These are phyloP conservation scores for Dryadomyces sulphureus DNA, from an alignment of 2,329 filamentous ascomycete genomes.

Conservation along the genomic window DNA sequence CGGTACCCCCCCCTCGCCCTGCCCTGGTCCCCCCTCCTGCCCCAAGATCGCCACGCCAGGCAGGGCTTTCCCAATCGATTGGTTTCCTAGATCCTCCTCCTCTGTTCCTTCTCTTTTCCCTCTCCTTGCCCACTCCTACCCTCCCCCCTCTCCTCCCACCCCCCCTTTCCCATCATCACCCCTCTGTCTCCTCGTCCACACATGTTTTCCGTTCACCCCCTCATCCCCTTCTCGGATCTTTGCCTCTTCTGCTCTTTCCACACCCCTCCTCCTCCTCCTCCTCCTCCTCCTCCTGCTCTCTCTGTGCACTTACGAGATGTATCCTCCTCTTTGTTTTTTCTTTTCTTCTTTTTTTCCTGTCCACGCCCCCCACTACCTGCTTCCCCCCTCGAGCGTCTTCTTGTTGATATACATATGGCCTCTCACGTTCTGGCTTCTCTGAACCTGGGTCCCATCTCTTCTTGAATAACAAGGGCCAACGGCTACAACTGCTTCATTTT, in stretches of 20 bases:
- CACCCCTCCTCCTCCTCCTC: no score
- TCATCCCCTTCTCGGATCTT: no score
- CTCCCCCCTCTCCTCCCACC: no score
- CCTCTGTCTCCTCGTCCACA: no score
- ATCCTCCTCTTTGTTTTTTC: constrained; percentile 1
- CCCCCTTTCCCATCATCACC: no score
- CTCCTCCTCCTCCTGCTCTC: no score
- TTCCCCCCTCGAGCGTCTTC: background rate
- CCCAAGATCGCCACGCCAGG: background rate
- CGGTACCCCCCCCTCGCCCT: background rate
- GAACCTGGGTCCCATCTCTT: background rate
- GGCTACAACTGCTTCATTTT: background rate
- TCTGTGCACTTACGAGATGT: no score
- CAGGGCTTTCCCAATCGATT: background rate
- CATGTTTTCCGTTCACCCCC: no score
- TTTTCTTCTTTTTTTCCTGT: background rate
- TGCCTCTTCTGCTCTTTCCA: no score
- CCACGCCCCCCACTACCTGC: no score
- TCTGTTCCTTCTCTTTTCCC: background rate
- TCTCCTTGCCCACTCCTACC: constrained; percentile 1
- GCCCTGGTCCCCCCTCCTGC: background rate
- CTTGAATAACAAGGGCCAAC: background rate
- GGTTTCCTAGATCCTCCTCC: background rate
- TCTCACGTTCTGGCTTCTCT: background rate
- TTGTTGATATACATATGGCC: background rate